Percentiles rank a stretch among this genome's conserved stretches.
Evolutionary conservation across 164 flowering plant species (phyloP).

Genomic region (Paratinospora sagittata): DNA sequence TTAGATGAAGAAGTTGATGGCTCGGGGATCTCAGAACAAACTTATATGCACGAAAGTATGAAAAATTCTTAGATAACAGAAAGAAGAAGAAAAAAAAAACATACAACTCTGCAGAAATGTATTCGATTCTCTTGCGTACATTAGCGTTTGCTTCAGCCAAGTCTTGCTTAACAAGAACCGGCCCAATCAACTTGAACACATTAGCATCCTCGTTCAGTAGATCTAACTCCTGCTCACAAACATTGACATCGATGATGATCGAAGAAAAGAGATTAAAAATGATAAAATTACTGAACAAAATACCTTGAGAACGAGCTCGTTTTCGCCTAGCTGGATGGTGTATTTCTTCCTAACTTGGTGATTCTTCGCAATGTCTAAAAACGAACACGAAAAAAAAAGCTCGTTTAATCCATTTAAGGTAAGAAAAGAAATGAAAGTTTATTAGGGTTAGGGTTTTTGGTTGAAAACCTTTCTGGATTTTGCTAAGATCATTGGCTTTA

Average conservation of each 20-base stretch:
- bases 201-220: conserved; percentile 76
- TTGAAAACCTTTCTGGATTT: conserved; percentile 87
- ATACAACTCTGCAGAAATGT: conserved; percentile 90
- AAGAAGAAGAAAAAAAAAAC: no score
- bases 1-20: no score
- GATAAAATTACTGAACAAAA: no score
- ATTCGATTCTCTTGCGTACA: conserved; percentile 92
- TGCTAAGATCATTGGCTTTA: conserved; percentile 81
- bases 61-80: no score
- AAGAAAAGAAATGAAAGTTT: no score
- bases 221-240: conserved; percentile 70
- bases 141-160: conserved; percentile 96
- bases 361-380: conserved; percentile 85
- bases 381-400: no score
- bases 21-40: no score
- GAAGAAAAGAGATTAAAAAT: no score
- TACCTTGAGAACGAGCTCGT: conserved; percentile 98
- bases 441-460: no score
- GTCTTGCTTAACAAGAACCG: conserved; percentile 96
- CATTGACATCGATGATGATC: no score
- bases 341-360: conserved; percentile 96
- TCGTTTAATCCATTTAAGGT: no score
- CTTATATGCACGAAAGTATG: no score
- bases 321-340: conserved; percentile 94
- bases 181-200: conserved; percentile 94